phyloP scores from a whole-genome alignment of 176 grass and related monocot genomes.

The Coix lacrymajobi region DNA sequence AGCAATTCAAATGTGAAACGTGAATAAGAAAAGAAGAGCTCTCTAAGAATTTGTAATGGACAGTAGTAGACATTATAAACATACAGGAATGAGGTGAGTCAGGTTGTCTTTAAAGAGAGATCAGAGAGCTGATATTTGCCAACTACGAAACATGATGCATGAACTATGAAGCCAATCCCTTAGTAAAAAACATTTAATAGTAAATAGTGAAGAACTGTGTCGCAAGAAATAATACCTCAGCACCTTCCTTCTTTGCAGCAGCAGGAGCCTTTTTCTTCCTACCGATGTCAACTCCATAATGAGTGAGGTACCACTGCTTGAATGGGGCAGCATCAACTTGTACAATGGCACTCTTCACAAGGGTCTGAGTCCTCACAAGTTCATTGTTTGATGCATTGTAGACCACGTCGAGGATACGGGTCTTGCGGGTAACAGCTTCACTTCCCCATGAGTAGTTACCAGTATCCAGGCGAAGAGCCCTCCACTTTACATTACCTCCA shows the following conservation, averaged over 20 bases:
- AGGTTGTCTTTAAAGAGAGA: too few relatives aligned
- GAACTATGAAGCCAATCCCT: too few relatives aligned
- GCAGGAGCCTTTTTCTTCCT: not conserved
- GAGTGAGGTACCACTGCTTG: conserved; percentile 75
- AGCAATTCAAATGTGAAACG: too few relatives aligned
- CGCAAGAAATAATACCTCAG: not conserved
- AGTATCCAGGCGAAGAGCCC: not conserved
- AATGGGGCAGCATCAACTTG: conserved; percentile 94
- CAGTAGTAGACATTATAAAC: too few relatives aligned
- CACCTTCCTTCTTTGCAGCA: not conserved
- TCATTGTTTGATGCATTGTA: conserved; percentile 75
- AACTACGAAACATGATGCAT: too few relatives aligned
- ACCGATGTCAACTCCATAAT: not conserved
- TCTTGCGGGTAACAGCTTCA: not conserved
- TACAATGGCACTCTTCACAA: conserved; percentile 80
- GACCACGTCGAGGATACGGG: not conserved
- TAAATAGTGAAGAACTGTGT: too few relatives aligned
- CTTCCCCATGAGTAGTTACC: not conserved
- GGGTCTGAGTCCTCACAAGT: conserved; percentile 87
- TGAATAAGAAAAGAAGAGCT: too few relatives aligned
- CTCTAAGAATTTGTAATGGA: too few relatives aligned
- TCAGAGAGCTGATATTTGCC: too few relatives aligned
- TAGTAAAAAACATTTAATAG: too few relatives aligned
- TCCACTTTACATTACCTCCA: not conserved
- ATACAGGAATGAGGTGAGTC: too few relatives aligned